Evolutionary conservation across 2,329 filamentous ascomycete genomes (phyloP).

Genomic region (Colletotrichum caudatum): DNA sequence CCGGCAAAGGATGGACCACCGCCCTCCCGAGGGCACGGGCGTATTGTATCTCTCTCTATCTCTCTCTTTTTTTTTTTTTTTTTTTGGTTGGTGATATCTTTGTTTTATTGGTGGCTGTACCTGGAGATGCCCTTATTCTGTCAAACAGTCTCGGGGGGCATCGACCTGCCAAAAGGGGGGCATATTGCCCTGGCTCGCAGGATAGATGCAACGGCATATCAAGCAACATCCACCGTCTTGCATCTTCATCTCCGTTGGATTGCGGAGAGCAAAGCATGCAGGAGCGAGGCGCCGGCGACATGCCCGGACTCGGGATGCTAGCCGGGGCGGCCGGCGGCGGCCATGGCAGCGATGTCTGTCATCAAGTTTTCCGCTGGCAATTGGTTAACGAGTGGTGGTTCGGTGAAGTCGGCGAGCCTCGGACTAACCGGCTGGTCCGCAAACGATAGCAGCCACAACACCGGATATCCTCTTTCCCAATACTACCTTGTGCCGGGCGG

Average conservation of each 20-base stretch:
- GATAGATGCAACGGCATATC: not conserved
- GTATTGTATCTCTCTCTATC: too few relatives aligned
- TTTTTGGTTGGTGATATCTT: not conserved
- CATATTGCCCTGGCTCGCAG: conserved; percentile 3
- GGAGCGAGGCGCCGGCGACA: not conserved
- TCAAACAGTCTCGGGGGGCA: not conserved
- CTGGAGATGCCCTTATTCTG: conserved; percentile 16
- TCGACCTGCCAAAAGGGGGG: not conserved
- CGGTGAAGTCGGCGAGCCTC: conserved; percentile 10
- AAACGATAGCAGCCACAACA: conserved; percentile 32
- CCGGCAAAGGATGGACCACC: conserved; percentile 20
- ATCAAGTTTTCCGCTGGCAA: conserved; percentile 6
- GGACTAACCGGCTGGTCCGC: conserved; percentile 17
- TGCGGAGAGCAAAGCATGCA: not conserved
- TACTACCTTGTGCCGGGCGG: conserved; percentile 11
- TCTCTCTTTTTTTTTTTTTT: too few relatives aligned
- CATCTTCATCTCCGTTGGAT: not conserved
- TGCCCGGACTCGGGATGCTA: not conserved
- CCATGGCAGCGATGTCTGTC: not conserved
- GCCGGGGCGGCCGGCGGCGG: too few relatives aligned
- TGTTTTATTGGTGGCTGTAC: not conserved
- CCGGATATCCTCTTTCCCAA: not conserved
- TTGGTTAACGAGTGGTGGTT: conserved; percentile 15
- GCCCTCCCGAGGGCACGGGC: not conserved
- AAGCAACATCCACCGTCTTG: not conserved